Conservation (phyloP, 1,139 yeast species). For the Geotrichum australiense region DNA sequence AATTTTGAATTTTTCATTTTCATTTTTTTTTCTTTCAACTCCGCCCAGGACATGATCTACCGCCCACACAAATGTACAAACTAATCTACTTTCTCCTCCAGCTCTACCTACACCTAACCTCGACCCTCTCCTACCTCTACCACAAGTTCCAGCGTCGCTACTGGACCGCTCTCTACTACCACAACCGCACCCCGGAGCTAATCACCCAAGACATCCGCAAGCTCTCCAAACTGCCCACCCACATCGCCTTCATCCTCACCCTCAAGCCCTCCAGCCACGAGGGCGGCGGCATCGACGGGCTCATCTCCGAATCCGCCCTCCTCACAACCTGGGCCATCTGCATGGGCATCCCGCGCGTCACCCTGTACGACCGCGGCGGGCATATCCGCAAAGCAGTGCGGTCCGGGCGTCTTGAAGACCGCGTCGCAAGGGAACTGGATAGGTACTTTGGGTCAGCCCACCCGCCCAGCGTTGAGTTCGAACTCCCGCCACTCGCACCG, state of each 20-base stretch:
- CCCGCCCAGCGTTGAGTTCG: conserved; percentile 1
- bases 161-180: conserved; percentile 63
- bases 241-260: conserved; percentile 65
- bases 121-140: conserved; percentile 28
- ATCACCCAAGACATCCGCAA: conserved; percentile 76
- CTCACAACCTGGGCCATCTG: conserved; percentile 82
- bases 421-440: background rate
- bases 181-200: conserved; percentile 76
- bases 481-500: conserved; percentile 2
- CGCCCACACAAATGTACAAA: conserved; percentile 1
- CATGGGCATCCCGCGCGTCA: conserved; percentile 65
- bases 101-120: background rate
- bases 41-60: too few relatives aligned
- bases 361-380: conserved; percentile 79
- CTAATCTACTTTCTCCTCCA: conserved; percentile 1
- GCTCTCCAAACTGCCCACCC: conserved; percentile 67
- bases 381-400: conserved; percentile 38
- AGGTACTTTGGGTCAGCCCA: conserved; percentile 7
- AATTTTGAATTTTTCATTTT: too few relatives aligned
- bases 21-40: too few relatives aligned
- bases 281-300: conserved; percentile 86
- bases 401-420: background rate
- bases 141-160: conserved; percentile 53
- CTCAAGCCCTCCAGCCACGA: conserved; percentile 72
- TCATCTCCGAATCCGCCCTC: conserved; percentile 71